Evolutionary conservation across 2,329 filamentous ascomycete species (phyloP).

Genomic region (Amesomyces nigricolor): DNA sequence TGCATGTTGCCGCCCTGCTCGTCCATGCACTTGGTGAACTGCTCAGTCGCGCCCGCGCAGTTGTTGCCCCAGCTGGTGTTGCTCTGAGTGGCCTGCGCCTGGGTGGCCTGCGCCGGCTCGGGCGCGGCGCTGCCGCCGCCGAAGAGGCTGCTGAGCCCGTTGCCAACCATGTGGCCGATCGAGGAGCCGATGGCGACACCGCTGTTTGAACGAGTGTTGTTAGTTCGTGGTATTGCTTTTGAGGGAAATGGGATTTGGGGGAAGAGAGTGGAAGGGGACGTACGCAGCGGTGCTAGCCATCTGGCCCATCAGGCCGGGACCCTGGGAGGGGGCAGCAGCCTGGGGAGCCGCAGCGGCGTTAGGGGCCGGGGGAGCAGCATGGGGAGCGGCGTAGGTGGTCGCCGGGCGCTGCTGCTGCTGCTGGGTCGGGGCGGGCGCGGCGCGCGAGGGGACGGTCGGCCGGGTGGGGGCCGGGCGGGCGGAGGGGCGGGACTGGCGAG

Average conservation of each 20-base stretch:
- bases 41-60: constrained; percentile 73
- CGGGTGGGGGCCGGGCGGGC: constrained; percentile 59
- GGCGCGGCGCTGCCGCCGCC: constrained; percentile 59
- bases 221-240: constrained; percentile 5
- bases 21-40: constrained; percentile 95
- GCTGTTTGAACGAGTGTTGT: constrained; percentile 44
- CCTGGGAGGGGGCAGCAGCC: constrained; percentile 51
- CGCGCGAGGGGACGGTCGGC: constrained; percentile 57
- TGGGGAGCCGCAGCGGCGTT: constrained; percentile 34
- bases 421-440: constrained; percentile 39
- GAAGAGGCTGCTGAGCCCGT: constrained; percentile 89
- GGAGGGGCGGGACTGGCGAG: constrained; percentile 63
- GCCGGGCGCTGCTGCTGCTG: constrained; percentile 64
- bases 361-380: constrained; percentile 42
- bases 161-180: constrained; percentile 90
- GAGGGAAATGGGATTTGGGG: constrained; percentile 3
- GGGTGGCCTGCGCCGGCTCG: constrained; percentile 41
- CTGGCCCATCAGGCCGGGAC: constrained; percentile 86
- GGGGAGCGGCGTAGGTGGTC: constrained; percentile 55
- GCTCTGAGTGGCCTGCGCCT: constrained; percentile 43
- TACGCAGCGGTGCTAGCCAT: constrained; percentile 98
- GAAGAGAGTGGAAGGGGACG: background rate
- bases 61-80: constrained; percentile 55
- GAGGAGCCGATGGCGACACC: constrained; percentile 95
- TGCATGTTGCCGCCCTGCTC: constrained; percentile 89